phyloP scores from a whole-genome alignment of 768 basidiomycete species.

The Leccinum disarticulatum region DNA sequence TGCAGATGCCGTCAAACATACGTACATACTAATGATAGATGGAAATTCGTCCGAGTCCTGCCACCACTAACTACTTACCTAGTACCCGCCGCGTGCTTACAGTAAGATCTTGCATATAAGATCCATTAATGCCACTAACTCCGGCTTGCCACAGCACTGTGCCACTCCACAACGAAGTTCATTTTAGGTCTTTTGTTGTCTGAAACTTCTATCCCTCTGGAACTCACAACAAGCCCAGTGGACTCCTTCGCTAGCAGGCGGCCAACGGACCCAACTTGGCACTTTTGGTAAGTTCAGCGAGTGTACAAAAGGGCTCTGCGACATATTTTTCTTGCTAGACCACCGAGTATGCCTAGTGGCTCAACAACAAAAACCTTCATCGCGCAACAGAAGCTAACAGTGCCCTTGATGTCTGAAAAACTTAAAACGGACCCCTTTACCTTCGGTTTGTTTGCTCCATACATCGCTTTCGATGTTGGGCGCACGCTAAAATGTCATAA shows the following conservation, averaged over 20 bases:
- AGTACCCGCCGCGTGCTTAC: background rate
- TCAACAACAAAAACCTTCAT: background rate
- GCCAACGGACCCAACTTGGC: background rate
- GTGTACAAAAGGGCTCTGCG: background rate
- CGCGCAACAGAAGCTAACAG: background rate
- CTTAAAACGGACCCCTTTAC: background rate
- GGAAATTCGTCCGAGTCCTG: background rate
- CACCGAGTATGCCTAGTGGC: background rate
- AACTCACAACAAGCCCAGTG: background rate
- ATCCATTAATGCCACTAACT: background rate
- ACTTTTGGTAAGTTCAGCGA: background rate
- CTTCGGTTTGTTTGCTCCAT: background rate
- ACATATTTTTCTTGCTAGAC: background rate
- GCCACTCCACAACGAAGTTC: background rate
- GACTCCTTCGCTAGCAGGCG: background rate
- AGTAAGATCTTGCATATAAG: background rate
- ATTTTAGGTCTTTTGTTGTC: background rate
- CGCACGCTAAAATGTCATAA: background rate
- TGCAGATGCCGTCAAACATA: background rate
- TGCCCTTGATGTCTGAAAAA: background rate
- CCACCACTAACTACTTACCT: too few species aligned
- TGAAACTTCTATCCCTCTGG: background rate
- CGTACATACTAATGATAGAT: background rate
- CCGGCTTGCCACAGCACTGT: too few species aligned
- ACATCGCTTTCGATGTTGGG: background rate